Conservation (phyloP, 2,329 filamentous ascomycete species). For the Aspergillus ochraceoroseus region DNA sequence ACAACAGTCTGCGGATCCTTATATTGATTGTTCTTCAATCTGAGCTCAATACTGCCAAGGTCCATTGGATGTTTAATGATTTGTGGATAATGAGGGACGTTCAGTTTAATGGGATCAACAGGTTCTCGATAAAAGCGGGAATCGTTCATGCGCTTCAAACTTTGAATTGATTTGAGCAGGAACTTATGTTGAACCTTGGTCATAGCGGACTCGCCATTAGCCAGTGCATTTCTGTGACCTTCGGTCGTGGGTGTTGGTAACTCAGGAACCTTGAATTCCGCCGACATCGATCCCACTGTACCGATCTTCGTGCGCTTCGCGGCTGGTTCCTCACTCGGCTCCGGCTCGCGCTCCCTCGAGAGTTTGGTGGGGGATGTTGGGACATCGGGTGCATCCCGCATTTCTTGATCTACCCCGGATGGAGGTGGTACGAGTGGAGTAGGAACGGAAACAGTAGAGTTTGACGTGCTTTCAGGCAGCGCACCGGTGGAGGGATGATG, state of each 20-base stretch:
- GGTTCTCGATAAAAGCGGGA: slow-evolving; percentile 71
- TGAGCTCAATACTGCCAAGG: slow-evolving; percentile 73
- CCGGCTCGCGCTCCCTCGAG: slow-evolving; percentile 72
- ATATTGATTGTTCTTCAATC: slow-evolving; percentile 68
- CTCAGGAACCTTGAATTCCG: slow-evolving; percentile 45
- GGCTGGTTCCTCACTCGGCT: slow-evolving; percentile 58
- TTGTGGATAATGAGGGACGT: slow-evolving; percentile 67
- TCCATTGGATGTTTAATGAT: slow-evolving; percentile 78
- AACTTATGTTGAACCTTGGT: slow-evolving; percentile 44
- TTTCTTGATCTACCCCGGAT: slow-evolving; percentile 44
- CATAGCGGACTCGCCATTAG: slow-evolving; percentile 27
- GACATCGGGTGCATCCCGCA: slow-evolving; percentile 54
- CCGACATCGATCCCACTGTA: slow-evolving; percentile 43
- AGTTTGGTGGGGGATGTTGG: slow-evolving; percentile 54
- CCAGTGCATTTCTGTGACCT: slow-evolving; percentile 12
- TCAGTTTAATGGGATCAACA: slow-evolving; percentile 70
- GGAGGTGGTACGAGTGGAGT: slow-evolving; percentile 20
- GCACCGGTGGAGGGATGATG: slow-evolving; percentile 31
- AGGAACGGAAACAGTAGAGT: slow-evolving; percentile 20
- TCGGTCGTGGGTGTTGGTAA: slow-evolving; percentile 38
- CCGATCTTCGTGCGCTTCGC: slow-evolving; percentile 79
- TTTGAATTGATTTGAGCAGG: slow-evolving; percentile 38
- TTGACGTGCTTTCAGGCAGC: slow-evolving; percentile 17
- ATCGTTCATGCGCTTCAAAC: slow-evolving; percentile 76
- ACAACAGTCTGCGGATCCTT: slow-evolving; percentile 65